Evolutionary conservation across 83 land plant genomes (phyloP), one percentile per base, ranked within the genome.

Genomic region (Picea engelmannii): DNA sequence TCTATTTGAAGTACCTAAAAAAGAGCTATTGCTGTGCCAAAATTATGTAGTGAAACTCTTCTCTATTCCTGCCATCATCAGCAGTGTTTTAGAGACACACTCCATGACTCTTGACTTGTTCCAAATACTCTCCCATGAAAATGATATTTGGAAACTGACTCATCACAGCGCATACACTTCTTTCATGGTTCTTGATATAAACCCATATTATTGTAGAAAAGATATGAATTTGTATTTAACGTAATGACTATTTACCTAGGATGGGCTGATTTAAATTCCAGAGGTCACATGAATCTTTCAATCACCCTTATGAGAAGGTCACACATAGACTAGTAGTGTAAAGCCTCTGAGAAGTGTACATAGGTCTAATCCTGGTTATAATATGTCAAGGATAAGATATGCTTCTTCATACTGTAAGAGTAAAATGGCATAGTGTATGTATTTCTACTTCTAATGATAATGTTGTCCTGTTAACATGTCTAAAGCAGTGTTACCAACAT

Each of bases 251-350:
- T 18, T 27, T 23, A 42, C 42, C 52, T 73, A 47, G 59, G 58
- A n/a, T 73, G 77, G 77, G n/a, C 52, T 4, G 55, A 73, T 49
- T 20, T 11, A n/a, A 44, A 73, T 55, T 55, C 59, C 59, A 55
- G 11, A 52, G 77, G 58, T 73, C 76, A 73, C 25, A 47, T 73
- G 77, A 73, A 73, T 15, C 5, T 73, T 9, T 24, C 58, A 47
- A 52, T 21, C 15, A 47, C 23, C 52, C 58, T 73, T 5, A 73
- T 73, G 44, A 47, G 59, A 47, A 73, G 77, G n/a, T 44, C 44
- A 47, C 27, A 73, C 44, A 9, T 21, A 73, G 58, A 5, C 75
- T 17, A 20, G 21, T 73, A 55, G 59, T 55, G 15, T 55, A 49
- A 73, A 21, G 77, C 49, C 59, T 47, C 58, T 73, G 11, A 73